Percentiles rank a stretch among this genome's conserved stretches.
These are phyloP conservation scores for Phialophora macrospora DNA, from an alignment of 2,329 filamentous ascomycete genomes.

Conservation along the genomic window DNA sequence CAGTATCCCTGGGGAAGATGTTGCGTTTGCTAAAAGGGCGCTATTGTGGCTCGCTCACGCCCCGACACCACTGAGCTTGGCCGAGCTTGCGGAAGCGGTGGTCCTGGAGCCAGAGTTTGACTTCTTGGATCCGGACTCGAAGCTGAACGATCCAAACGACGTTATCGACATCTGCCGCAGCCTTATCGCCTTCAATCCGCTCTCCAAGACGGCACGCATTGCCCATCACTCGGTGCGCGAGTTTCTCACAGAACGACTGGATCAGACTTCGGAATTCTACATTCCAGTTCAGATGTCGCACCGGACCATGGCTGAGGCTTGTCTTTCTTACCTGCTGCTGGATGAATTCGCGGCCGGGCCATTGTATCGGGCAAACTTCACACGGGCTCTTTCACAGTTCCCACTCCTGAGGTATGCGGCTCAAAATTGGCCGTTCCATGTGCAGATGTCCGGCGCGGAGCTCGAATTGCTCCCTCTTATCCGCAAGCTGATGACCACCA, in stretches of 20 bases:
- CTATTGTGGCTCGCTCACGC: constrained; percentile 34
- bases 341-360: constrained; percentile 28
- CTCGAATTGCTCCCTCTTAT: constrained; percentile 29
- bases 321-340: constrained; percentile 28
- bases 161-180: constrained; percentile 34
- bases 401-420: constrained; percentile 30
- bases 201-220: constrained; percentile 21
- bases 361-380: constrained; percentile 14
- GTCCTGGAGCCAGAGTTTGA: constrained; percentile 31
- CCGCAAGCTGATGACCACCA: constrained; percentile 22
- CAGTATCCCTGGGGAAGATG: constrained; percentile 27
- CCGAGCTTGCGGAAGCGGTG: constrained; percentile 34
- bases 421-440: constrained; percentile 29
- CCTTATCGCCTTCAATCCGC: constrained; percentile 23
- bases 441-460: constrained; percentile 25
- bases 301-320: constrained; percentile 25
- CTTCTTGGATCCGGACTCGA: constrained; percentile 24
- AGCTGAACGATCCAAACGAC: constrained; percentile 28
- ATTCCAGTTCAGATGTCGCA: constrained; percentile 25
- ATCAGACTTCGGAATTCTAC: constrained; percentile 16
- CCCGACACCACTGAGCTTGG: constrained; percentile 26
- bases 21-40: constrained; percentile 24
- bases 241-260: constrained; percentile 23
- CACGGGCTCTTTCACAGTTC: constrained; percentile 9
- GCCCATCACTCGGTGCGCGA: constrained; percentile 34